Percentiles rank a stretch among this genome's conserved stretches.
These are phyloP conservation scores for Cryptosporidium sp. DNA, from an alignment of 169 alveolate species.

Conservation along the genomic window DNA sequence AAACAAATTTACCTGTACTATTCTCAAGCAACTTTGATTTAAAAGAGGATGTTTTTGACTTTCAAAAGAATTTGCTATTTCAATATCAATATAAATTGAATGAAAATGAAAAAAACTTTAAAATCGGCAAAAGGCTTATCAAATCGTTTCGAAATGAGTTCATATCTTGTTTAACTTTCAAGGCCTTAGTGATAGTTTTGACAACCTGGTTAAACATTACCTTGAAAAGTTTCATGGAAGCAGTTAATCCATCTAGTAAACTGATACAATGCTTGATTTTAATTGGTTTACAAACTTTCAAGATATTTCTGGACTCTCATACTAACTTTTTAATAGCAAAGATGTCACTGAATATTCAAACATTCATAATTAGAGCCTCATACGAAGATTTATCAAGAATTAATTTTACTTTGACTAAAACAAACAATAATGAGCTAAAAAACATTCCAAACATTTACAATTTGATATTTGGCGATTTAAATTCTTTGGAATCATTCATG, in stretches of 20 bases:
- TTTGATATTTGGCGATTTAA: conserved; percentile 37
- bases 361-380: not conserved
- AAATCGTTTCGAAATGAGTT: conserved; percentile 15
- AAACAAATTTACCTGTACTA: not conserved
- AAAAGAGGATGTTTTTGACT: not conserved
- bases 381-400: not conserved
- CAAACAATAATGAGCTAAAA: not conserved
- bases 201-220: not conserved
- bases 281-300: not conserved
- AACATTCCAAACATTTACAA: conserved; percentile 25
- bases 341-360: conserved; percentile 12
- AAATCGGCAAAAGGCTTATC: not conserved
- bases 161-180: not conserved
- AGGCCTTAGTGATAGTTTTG: not conserved
- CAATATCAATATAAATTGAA: not conserved
- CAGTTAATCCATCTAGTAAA: not conserved
- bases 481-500: conserved; percentile 23
- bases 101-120: not conserved
- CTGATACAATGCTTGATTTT: conserved; percentile 3
- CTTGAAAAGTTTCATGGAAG: conserved; percentile 8
- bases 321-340: conserved; percentile 14
- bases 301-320: conserved; percentile 38
- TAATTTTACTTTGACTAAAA: not conserved
- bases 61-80: not conserved
- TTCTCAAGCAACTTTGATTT: not conserved